Base-by-base conservation (phyloP, 2,329 filamentous ascomycete species). In the Chaetoscypha palmicola region DNA sequence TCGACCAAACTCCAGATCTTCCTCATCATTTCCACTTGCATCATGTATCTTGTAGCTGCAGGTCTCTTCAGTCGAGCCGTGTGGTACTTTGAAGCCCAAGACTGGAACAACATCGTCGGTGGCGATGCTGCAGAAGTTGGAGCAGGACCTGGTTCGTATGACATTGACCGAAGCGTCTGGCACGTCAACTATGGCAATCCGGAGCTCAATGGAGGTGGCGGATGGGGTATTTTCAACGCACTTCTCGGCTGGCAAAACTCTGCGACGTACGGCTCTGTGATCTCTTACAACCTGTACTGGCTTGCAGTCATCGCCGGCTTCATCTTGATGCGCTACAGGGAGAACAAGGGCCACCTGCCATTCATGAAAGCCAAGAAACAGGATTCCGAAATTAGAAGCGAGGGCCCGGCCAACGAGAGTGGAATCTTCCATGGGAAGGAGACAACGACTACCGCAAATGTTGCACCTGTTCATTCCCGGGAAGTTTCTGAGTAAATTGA, bases 241-340 rank as follows among this genome's bases (percentile, higher is more conserved):
- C 72, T 94, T 41, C 71, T 94, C 9, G 88, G 89, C 46, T 95
- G 89, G 89, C 77, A 80, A 49, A 94, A 94, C 68, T 87, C 84
- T 10, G 89, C 86, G 4, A 94, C 88, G 1, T 89, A 91, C 57
- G 87, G 88, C 40, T 90, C 86, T 1, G 83, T 94, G 51, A 79
- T 94, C 50, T 81, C 84, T 1, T 94, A 94, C 68, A 94, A 92
- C 61, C 46, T 91, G 12, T 94, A 94, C 68, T 95, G 88, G 89
- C 66, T 92, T 39, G 70, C 69, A 7, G 72, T 87, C 52, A 87
- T 89, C 45, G 48, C 71, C 12, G 73, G 72, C 4, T 86, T 91
- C 60, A 48, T 78, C 11, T 53, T 68, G 24, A 73, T 91, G 70
- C 72, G 81, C 32, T 86, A 78, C 66, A 74, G 74, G 50, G 86